These are phyloP conservation scores for Bocquillonia castaneifolia DNA, from an alignment of 441 rosid genomes.

Conservation along the genomic window DNA sequence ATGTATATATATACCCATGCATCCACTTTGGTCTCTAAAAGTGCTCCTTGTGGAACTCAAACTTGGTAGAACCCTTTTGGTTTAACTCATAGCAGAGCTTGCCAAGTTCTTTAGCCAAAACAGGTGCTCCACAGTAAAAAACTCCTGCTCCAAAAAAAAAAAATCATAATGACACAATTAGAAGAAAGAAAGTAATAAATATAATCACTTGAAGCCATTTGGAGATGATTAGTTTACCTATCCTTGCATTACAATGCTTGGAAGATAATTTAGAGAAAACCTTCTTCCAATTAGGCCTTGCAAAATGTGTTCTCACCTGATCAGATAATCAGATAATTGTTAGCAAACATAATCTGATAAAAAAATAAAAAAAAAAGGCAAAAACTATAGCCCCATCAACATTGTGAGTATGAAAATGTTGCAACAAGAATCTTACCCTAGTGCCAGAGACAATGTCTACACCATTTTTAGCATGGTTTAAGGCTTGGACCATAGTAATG, in stretches of 20 bases:
- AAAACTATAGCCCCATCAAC: background rate
- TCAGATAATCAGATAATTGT: conserved; percentile 6
- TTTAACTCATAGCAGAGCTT: conserved; percentile 65
- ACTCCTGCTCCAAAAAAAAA: conserved; percentile 54
- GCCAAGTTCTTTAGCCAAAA: conserved; percentile 80
- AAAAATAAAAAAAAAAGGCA: no score
- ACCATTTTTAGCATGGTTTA: conserved; percentile 93
- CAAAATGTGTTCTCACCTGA: conserved; percentile 96
- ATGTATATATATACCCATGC: background rate
- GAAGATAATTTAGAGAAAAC: conserved; percentile 73
- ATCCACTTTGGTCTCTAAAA: conserved; percentile 40
- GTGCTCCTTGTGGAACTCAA: conserved; percentile 90
- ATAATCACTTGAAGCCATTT: background rate
- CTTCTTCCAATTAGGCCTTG: conserved; percentile 94
- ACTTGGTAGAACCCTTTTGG: conserved; percentile 71
- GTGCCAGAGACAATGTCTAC: conserved; percentile 96
- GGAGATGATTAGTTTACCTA: conserved; percentile 48
- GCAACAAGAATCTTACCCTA: conserved; percentile 44
- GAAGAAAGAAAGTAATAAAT: background rate
- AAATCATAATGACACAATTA: background rate
- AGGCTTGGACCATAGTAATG: conserved; percentile 97
- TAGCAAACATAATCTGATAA: background rate
- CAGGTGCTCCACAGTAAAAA: conserved; percentile 89
- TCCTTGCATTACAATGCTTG: conserved; percentile 75
- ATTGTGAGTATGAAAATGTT: background rate